Conservation (phyloP, 805 yeast genomes). For the Maudiozyma barnettii region DNA sequence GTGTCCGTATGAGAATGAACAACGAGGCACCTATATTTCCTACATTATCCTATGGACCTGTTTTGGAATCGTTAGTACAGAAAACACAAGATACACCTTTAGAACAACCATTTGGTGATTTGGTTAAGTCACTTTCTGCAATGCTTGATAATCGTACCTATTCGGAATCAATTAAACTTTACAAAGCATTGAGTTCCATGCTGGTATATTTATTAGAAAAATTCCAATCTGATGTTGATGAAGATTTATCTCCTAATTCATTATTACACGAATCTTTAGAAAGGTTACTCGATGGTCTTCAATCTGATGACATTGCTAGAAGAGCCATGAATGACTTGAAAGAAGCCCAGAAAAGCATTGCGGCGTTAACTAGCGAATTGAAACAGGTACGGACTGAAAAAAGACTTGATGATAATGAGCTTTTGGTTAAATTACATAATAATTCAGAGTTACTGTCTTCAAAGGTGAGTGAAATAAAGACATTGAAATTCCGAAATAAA, state of each 20-base stretch:
- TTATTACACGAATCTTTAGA: slow-evolving; percentile 72
- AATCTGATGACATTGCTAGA: slow-evolving; percentile 79
- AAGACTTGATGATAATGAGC: slow-evolving; percentile 47
- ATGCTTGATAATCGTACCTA: slow-evolving; percentile 48
- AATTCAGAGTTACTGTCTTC: slow-evolving; percentile 48
- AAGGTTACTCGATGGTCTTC: slow-evolving; percentile 56
- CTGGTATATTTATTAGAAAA: slow-evolving; percentile 58
- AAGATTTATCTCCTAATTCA: slow-evolving; percentile 37
- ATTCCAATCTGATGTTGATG: slow-evolving; percentile 34
- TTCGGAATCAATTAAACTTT: slow-evolving; percentile 33
- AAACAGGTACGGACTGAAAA: slow-evolving; percentile 49
- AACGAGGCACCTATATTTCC: slow-evolving; percentile 26
- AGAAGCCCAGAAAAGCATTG: slow-evolving; percentile 38
- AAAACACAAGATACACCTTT: slow-evolving; percentile 49
- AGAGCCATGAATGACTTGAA: slow-evolving; percentile 57
- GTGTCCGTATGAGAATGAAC: slow-evolving; percentile 13
- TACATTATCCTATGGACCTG: slow-evolving; percentile 17
- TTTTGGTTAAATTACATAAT: slow-evolving; percentile 54
- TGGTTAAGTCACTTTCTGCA: slow-evolving; percentile 43
- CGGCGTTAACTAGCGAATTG: slow-evolving; percentile 47
- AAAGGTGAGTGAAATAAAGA: slow-evolving; percentile 49
- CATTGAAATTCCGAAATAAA: slow-evolving; percentile 46
- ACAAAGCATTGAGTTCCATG: slow-evolving; percentile 41
- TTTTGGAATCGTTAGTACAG: slow-evolving; percentile 13
- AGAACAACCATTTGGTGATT: slow-evolving; percentile 49